Conservation (phyloP, 345 rosid species). For the Luvunga scandens region DNA sequence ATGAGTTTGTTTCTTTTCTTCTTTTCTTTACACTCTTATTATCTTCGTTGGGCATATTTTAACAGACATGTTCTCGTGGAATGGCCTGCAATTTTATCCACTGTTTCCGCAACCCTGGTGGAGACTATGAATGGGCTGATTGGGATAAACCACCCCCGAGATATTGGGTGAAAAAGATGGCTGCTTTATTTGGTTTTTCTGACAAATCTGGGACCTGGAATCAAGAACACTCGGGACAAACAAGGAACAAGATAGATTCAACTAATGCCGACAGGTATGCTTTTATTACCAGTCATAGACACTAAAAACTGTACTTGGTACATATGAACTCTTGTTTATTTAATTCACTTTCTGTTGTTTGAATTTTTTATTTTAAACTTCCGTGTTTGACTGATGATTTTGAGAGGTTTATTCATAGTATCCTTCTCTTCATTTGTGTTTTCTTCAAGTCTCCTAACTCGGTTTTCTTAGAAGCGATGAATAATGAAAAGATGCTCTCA, state of each 20-base stretch:
- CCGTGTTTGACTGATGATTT: not conserved
- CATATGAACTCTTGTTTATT: not conserved
- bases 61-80: conserved; percentile 94
- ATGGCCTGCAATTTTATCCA: conserved; percentile 91
- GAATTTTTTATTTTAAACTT: not conserved
- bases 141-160: conserved; percentile 89
- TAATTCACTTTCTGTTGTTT: conserved; percentile 9
- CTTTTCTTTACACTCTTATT: not conserved
- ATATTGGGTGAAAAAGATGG: conserved; percentile 84
- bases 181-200: conserved; percentile 73
- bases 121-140: conserved; percentile 99
- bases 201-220: conserved; percentile 40
- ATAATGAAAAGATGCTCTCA: not conserved
- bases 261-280: conserved; percentile 43
- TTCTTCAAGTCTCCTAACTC: not conserved
- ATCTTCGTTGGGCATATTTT: conserved; percentile 12
- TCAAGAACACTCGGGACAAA: conserved; percentile 21
- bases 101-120: conserved; percentile 96
- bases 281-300: not conserved
- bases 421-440: not conserved
- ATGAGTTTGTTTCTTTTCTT: not conserved
- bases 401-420: not conserved
- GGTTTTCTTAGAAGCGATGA: not conserved
- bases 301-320: not conserved
- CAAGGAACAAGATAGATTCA: conserved; percentile 26